Percentiles rank a stretch among this genome's conserved stretches.
phyloP scores from a whole-genome alignment of 257 asterid genomes.

The Rauvolfia tetraphylla region DNA sequence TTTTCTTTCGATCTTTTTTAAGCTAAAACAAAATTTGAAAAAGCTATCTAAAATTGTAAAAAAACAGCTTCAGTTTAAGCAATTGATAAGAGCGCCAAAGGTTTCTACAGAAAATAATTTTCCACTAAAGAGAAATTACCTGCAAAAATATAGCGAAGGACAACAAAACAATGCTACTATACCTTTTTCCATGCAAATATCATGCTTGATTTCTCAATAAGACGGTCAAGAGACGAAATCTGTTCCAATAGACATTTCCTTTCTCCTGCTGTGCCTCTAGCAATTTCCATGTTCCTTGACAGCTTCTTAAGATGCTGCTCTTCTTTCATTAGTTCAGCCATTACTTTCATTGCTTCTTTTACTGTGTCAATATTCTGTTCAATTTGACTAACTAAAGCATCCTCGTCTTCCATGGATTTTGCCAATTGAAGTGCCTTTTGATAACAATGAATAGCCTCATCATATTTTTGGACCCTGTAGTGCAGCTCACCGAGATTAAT shows the following conservation, averaged over 20 bases:
- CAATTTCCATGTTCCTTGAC: conserved; percentile 51
- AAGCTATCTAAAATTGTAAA: too few relatives aligned
- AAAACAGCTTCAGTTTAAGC: neutral
- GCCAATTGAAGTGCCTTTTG: conserved; percentile 75
- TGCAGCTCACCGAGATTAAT: conserved; percentile 80
- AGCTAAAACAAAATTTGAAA: too few relatives aligned
- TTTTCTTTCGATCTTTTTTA: too few relatives aligned
- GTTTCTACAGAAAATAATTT: neutral
- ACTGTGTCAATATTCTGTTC: conserved; percentile 58
- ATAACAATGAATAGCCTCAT: conserved; percentile 70
- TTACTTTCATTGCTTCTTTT: conserved; percentile 55
- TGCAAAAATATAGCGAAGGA: conserved; percentile 6
- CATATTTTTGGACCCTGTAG: conserved; percentile 62
- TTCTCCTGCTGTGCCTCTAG: conserved; percentile 66
- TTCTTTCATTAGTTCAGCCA: conserved; percentile 60
- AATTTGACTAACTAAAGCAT: conserved; percentile 55
- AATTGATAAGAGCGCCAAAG: too few relatives aligned
- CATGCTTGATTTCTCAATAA: conserved; percentile 71
- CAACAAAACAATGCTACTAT: conserved; percentile 11
- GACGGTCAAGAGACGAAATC: conserved; percentile 55
- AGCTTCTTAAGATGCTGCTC: conserved; percentile 78
- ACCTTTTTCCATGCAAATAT: conserved; percentile 73
- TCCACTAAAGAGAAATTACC: neutral
- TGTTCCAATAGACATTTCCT: conserved; percentile 69
- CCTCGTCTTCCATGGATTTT: conserved; percentile 85